Evolutionary conservation across 78 protist species (phyloP).

Genomic region (Creolimax fragrantissima): DNA sequence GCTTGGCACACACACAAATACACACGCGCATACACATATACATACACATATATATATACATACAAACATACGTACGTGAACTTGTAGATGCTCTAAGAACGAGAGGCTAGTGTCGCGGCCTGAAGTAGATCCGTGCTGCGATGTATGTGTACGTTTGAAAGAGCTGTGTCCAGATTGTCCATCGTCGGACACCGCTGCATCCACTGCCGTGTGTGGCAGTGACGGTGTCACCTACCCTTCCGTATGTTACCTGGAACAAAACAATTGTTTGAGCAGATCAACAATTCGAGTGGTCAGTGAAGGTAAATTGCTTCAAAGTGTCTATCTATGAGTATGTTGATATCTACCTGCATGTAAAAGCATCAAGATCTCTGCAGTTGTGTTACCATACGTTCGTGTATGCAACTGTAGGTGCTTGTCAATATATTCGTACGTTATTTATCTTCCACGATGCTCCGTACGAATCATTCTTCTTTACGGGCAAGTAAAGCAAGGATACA

Average conservation of each 20-base stretch:
- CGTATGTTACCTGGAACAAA: neutral
- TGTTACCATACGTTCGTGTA: no score
- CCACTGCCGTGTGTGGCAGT: neutral
- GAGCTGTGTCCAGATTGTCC: neutral
- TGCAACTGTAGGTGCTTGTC: no score
- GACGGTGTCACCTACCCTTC: neutral
- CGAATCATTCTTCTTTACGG: no score
- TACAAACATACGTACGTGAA: neutral
- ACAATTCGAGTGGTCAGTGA: neutral
- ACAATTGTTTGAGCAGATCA: neutral
- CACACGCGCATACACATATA: neutral
- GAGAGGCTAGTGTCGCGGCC: neutral
- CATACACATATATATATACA: neutral
- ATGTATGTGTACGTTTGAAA: neutral
- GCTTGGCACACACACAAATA: no score
- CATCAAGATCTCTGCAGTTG: no score
- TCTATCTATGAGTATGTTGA: no score
- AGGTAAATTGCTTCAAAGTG: no score
- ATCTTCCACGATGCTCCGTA: no score
- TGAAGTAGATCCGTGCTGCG: neutral
- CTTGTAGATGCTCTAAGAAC: neutral
- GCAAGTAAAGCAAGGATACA: no score
- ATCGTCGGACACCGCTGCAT: neutral
- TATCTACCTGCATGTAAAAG: no score
- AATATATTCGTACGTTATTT: no score